Percentiles rank a stretch among this genome's conserved stretches.
Conservation (phyloP, 2,329 filamentous ascomycete genomes). For the Aureobasidium melanogenum region DNA sequence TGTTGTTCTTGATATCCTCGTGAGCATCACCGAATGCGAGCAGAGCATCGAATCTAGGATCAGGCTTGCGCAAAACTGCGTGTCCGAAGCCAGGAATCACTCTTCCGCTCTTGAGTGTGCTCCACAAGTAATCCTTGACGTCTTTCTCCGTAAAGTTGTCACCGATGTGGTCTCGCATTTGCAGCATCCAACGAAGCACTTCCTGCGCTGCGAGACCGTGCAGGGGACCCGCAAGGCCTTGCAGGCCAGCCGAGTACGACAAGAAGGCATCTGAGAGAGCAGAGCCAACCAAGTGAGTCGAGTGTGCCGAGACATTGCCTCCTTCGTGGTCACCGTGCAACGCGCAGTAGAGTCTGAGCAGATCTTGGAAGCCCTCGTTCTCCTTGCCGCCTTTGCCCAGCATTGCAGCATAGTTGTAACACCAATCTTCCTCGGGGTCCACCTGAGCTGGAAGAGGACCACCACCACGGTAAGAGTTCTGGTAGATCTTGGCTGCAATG, state of each 20-base stretch:
- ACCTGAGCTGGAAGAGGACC: slow-evolving; percentile 66
- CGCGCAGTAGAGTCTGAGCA: slow-evolving; percentile 86
- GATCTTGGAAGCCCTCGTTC: slow-evolving; percentile 90
- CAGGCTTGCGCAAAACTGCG: slow-evolving; percentile 90
- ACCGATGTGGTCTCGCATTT: slow-evolving; percentile 88
- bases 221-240: slow-evolving; percentile 88
- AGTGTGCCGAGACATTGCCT: slow-evolving; percentile 91
- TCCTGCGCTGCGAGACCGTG: slow-evolving; percentile 94
- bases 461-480: slow-evolving; percentile 71
- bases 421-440: slow-evolving; percentile 86
- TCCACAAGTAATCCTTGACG: slow-evolving; percentile 85
- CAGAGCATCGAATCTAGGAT: slow-evolving; percentile 89
- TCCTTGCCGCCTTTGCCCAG: slow-evolving; percentile 81
- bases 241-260: slow-evolving; percentile 89
- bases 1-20: slow-evolving; percentile 75
- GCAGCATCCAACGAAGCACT: slow-evolving; percentile 89
- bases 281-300: slow-evolving; percentile 90
- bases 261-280: slow-evolving; percentile 92
- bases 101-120: slow-evolving; percentile 82
- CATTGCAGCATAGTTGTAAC: slow-evolving; percentile 97
- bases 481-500: slow-evolving; percentile 95
- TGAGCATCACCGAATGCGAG: slow-evolving; percentile 89
- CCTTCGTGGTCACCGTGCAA: slow-evolving; percentile 98
- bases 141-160: slow-evolving; percentile 68
- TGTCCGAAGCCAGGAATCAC: slow-evolving; percentile 95